Evolutionary conservation across 2,329 filamentous ascomycete genomes (phyloP), one percentile per base, ranked within the genome.

Genomic region (Trichoderma koningiopsis): DNA sequence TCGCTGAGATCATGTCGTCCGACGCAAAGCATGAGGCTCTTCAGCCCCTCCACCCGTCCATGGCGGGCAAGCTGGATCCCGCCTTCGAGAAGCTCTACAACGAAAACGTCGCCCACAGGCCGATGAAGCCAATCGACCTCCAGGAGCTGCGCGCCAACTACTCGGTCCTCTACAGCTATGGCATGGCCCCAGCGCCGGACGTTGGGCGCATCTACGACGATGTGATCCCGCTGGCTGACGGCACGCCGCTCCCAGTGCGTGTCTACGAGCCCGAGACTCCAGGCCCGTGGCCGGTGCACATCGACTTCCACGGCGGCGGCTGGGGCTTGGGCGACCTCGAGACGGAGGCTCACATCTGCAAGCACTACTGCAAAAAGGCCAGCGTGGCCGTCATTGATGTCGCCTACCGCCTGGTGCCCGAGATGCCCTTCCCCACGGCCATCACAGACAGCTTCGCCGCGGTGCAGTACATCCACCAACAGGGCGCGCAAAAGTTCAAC

Each of bases 381-480:
- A 76, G 78, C 31, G 83, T 84, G 33, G 79, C 78, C 16, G 83
- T 86, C 33, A 78, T 87, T 66, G 83, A 85, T 72, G 81, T 86
- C 13, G 83, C 75, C n/a, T 87, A 87, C 72, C 81, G 85, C 5
- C 80, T 86, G 1, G 82, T 85, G 0, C 85, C 85, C 10, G 84
- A 86, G 73, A 74, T 81, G 71, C 76, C 81, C 5, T 86, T 84
- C 69, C 85, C 85, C n/a, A 79, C 80, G 16, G 79, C 78, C 35
- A 79, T 83, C 22, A 79, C 83, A n/a, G 85, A 87, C 75, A 81
- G 81, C 61, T 86, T 83, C 74, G 81, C 80, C 7, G 82, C 81
- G 2, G 72, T 86, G 40, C 75, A 80, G 68, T 79, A 82, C 72
- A 75, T 83, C 35, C 75, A 79, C 69, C 68, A 73, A 13, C 73